These are phyloP conservation scores for Exserohilum rostratum DNA, from an alignment of 2,329 filamentous ascomycete species.

Conservation along the genomic window DNA sequence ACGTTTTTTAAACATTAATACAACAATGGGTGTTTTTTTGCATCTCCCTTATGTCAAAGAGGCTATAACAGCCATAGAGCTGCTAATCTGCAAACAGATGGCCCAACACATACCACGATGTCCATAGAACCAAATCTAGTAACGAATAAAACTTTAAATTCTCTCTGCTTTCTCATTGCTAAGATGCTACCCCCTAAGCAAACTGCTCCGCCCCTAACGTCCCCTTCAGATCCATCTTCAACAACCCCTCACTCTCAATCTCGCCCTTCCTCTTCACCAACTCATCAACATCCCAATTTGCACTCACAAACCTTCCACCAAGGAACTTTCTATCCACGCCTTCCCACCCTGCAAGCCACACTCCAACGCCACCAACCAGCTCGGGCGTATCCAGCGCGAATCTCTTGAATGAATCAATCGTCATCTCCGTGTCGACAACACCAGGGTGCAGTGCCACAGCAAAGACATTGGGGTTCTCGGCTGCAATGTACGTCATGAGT, in stretches of 20 bases:
- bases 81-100: too few species aligned
- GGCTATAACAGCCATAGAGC: too few species aligned
- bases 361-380: slow-evolving; percentile 34
- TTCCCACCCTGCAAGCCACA: slow-evolving; percentile 35
- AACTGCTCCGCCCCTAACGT: slow-evolving; percentile 23
- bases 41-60: too few species aligned
- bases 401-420: slow-evolving; percentile 13
- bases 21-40: too few species aligned
- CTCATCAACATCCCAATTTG: slow-evolving; percentile 43
- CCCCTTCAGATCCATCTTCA: slow-evolving; percentile 25
- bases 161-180: too few species aligned
- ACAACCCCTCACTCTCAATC: slow-evolving; percentile 15
- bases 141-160: too few species aligned
- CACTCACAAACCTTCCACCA: slow-evolving; percentile 31
- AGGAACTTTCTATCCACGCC: slow-evolving; percentile 28
- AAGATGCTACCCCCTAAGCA: too few species aligned
- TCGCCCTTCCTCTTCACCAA: slow-evolving; percentile 27
- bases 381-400: slow-evolving; percentile 33
- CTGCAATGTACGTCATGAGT: slow-evolving; percentile 26
- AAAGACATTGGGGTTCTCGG: slow-evolving; percentile 27
- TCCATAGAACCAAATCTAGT: too few species aligned
- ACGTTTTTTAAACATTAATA: too few species aligned
- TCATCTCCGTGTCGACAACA: slow-evolving; percentile 22
- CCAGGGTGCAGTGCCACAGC: slow-evolving; percentile 29
- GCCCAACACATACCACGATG: too few species aligned